Evolutionary conservation across 768 basidiomycete species (phyloP).

Genomic region (Megacollybia marginata): DNA sequence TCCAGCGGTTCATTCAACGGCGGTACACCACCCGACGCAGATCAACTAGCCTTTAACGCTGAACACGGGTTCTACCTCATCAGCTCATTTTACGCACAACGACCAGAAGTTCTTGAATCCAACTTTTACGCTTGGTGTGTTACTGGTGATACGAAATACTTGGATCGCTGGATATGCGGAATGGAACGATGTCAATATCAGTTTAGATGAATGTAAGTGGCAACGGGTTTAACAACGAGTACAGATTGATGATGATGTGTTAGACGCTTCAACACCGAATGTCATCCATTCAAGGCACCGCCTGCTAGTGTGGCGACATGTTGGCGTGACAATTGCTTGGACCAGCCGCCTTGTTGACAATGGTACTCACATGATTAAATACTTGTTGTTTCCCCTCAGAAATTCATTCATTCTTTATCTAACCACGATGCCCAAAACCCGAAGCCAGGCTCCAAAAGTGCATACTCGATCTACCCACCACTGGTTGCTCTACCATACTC

Average conservation of each 20-base stretch:
- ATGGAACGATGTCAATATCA: conserved; percentile 35
- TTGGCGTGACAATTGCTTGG: too few species aligned
- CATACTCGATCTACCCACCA: not conserved
- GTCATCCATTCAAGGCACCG: conserved; percentile 61
- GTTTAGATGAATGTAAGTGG: conserved; percentile 35
- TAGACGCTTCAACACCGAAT: conserved; percentile 67
- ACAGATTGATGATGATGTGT: not conserved
- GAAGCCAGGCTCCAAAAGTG: conserved; percentile 30
- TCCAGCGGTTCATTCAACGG: conserved; percentile 33
- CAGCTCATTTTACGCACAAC: conserved; percentile 48
- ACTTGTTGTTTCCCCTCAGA: conserved; percentile 53
- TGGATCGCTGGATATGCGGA: conserved; percentile 34
- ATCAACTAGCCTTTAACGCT: conserved; percentile 48
- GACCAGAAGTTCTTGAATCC: conserved; percentile 74
- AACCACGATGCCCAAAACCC: conserved; percentile 70
- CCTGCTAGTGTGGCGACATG: too few species aligned
- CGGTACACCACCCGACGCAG: conserved; percentile 20
- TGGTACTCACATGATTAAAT: conserved; percentile 63
- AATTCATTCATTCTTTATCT: conserved; percentile 68
- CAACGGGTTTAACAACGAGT: too few species aligned
- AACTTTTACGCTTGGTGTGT: conserved; percentile 58
- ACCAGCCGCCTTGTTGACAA: too few species aligned
- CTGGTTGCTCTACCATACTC: too few species aligned
- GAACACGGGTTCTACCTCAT: conserved; percentile 63
- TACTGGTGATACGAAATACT: conserved; percentile 39